Conservation (phyloP, 2,329 filamentous ascomycete species). For the Aspergillus brasiliensis region DNA sequence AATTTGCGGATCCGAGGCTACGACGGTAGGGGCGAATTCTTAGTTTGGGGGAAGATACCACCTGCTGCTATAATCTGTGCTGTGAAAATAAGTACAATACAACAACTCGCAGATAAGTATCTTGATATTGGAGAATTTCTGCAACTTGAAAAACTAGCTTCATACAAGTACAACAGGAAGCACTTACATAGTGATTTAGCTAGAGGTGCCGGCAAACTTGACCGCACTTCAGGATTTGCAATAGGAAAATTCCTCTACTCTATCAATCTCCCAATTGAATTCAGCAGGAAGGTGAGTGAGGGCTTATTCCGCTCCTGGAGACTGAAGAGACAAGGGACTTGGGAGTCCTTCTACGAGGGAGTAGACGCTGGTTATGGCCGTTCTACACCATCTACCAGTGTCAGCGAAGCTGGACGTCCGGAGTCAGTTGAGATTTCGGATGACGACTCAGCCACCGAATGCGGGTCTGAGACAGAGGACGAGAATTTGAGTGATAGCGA, state of each 20-base stretch:
- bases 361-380: conserved; percentile 14
- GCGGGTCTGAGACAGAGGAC: background rate
- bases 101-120: conserved; percentile 18
- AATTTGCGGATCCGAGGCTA: conserved; percentile 25
- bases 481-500: background rate
- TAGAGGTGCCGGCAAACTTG: conserved; percentile 9
- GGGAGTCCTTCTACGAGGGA: conserved; percentile 18
- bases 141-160: conserved; percentile 26
- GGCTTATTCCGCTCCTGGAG: conserved; percentile 26
- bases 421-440: background rate
- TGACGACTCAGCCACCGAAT: conserved; percentile 1
- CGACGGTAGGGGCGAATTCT: conserved; percentile 33
- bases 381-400: background rate
- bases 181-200: conserved; percentile 20
- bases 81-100: conserved; percentile 27
- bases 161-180: background rate
- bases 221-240: conserved; percentile 19
- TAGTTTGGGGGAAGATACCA: conserved; percentile 37
- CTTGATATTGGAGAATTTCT: conserved; percentile 28
- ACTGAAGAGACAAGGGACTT: conserved; percentile 16
- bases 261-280: conserved; percentile 24
- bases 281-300: conserved; percentile 24
- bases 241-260: conserved; percentile 27
- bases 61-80: conserved; percentile 31
- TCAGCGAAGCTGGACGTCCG: background rate